Base-by-base conservation (phyloP, 1,284 basidiomycete genomes). In the Xerocomus amazonicus region DNA sequence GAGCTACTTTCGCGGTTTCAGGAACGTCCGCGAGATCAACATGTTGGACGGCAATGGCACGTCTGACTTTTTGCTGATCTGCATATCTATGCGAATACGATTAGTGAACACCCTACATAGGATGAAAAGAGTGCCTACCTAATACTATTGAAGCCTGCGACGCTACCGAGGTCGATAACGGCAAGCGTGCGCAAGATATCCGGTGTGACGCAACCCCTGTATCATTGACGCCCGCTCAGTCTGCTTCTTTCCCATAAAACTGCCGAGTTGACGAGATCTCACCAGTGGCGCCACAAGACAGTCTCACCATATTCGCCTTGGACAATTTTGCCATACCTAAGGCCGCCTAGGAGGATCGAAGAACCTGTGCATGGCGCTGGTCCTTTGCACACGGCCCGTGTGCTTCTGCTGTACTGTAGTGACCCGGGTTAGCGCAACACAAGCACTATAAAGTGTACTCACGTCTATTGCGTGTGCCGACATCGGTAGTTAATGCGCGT, bases 261-360 rank as follows among this genome's bases (percentile, higher is more conserved):
- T 48, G 50, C 28, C 51, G 34, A 47, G 46, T 19, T 46, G 45
- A 51, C 36, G 53, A 17, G 47, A 48, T 49, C 68, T 57, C 64
- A 87, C 87, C 87, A 89, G 59, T 90, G 86, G 35, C 79, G 71
- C 86, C 86, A 89, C 62, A 82, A 75, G 3, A 88, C 77, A 0
- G 73, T 77, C 61, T 87, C 82, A 42, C 81, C 79, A 48, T 73
- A 80, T 41, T 74, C 66, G n/a, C 62, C 70, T 9, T 60, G 59
- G 5, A 62, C 65, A 3, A 74, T 72, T 23, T 10, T 66, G 0
- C 87, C 87, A 55, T 89, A 88, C 19, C 87, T 72, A 52, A 90
- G 66, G 12, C 71, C 73, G 2, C 82, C 84, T 12, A 74, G 63
- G 16, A 73, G 69, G 36, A 90, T 78, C 1, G 60, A 47, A 0